A percentile compares a stretch with the other conserved stretches of the same genome.
Evolutionary conservation across 768 basidiomycete genomes (phyloP).

Genomic region (Lepiota subincarnata): DNA sequence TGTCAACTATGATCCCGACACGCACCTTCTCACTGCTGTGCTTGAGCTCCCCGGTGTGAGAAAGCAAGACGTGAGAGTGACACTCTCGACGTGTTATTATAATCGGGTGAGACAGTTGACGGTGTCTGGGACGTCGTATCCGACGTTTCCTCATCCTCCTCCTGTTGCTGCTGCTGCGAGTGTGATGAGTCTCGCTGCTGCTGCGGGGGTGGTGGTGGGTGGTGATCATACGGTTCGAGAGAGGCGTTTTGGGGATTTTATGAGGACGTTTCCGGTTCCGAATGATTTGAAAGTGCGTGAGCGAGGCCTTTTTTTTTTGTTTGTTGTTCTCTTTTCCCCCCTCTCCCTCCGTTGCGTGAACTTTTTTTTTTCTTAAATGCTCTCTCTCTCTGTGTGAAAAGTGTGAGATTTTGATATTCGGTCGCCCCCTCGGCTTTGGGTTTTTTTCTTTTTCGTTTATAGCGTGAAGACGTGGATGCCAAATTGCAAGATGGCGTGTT

Average conservation of each 20-base stretch:
- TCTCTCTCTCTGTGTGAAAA: constrained; percentile 5
- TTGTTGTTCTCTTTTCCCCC: constrained; percentile 23
- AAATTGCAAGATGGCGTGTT: constrained; percentile 14
- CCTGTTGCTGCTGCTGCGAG: constrained; percentile 4
- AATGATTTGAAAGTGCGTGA: constrained; percentile 21
- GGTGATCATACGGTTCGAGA: constrained; percentile 15
- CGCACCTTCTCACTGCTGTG: constrained; percentile 49
- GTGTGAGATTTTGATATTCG: constrained; percentile 16
- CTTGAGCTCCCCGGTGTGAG: constrained; percentile 70
- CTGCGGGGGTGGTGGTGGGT: neutral
- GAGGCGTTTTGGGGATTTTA: constrained; percentile 23
- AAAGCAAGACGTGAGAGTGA: constrained; percentile 52
- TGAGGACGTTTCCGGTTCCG: constrained; percentile 23
- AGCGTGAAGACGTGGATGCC: constrained; percentile 16
- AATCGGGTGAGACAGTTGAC: constrained; percentile 61
- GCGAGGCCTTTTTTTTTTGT: neutral
- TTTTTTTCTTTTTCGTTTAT: constrained; percentile 1
- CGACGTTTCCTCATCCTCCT: constrained; percentile 31
- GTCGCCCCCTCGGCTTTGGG: neutral
- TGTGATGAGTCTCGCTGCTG: constrained; percentile 15
- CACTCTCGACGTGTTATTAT: constrained; percentile 55
- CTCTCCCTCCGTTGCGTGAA: constrained; percentile 5
- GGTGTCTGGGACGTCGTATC: constrained; percentile 42
- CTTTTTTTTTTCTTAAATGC: neutral
- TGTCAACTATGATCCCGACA: constrained; percentile 50